Conservation (phyloP, 78 protist species). For the Dictyostelium intermedium region DNA sequence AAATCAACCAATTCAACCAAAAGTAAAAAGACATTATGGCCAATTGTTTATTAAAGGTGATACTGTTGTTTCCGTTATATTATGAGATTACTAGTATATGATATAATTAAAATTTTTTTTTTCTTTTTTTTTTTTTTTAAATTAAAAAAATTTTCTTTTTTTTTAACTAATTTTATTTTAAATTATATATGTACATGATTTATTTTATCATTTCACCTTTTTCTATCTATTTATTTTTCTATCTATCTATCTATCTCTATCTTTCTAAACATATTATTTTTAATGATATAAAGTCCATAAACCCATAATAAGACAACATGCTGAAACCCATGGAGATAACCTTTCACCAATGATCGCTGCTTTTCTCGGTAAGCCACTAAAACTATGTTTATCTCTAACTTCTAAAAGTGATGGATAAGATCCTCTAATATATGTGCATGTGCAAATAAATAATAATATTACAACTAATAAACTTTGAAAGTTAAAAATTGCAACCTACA, state of each 20-base stretch:
- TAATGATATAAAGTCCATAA: slow-evolving; percentile 22
- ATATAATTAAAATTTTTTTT: background rate
- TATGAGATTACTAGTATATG: background rate
- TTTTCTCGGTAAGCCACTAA: slow-evolving; percentile 86
- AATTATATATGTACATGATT: background rate
- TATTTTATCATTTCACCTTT: background rate
- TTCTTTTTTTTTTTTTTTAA: background rate
- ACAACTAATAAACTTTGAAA: slow-evolving; percentile 85
- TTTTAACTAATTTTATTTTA: background rate
- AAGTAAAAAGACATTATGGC: slow-evolving; percentile 42
- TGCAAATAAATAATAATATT: slow-evolving; percentile 82
- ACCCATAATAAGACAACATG: slow-evolving; percentile 83
- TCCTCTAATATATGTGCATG: slow-evolving; percentile 78
- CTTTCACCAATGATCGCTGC: slow-evolving; percentile 88
- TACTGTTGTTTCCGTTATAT: slow-evolving; percentile 45
- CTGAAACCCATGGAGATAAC: slow-evolving; percentile 84
- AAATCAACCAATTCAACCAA: background rate
- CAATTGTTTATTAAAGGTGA: slow-evolving; percentile 67
- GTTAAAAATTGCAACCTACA: slow-evolving; percentile 86
- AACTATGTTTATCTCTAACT: slow-evolving; percentile 61
- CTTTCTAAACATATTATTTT: background rate
- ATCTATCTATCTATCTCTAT: background rate
- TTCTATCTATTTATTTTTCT: background rate
- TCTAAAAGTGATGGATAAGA: slow-evolving; percentile 65
- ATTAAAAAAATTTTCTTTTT: background rate